These are phyloP conservation scores for Lentinus tigrinus DNA, from an alignment of 768 basidiomycete genomes.

Conservation along the genomic window DNA sequence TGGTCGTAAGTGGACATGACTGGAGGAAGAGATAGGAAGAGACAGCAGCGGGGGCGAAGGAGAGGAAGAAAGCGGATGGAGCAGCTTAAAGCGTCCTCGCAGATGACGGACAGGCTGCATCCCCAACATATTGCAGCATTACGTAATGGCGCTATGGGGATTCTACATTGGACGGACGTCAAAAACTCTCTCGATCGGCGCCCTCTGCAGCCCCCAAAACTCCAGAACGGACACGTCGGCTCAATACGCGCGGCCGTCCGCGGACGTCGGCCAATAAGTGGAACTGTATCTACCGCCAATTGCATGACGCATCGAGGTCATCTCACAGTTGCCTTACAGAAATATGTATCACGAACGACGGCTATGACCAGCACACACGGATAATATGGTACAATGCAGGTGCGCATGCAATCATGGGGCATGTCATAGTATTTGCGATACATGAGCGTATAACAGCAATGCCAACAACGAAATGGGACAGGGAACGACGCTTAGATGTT, in stretches of 20 bases:
- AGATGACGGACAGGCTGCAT: constrained; percentile 12
- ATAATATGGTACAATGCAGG: constrained; percentile 13
- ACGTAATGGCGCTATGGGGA: constrained; percentile 15
- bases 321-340: no score
- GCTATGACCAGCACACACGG: no score
- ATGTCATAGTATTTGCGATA: constrained; percentile 36
- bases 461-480: constrained; percentile 23
- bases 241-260: background rate
- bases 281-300: no score
- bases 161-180: constrained; percentile 5
- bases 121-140: constrained; percentile 17
- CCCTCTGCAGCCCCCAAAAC: background rate
- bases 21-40: background rate
- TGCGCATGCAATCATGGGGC: constrained; percentile 32
- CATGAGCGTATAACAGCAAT: constrained; percentile 24
- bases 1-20: constrained; percentile 47
- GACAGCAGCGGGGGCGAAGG: background rate
- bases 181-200: constrained; percentile 1
- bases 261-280: no score
- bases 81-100: constrained; percentile 5
- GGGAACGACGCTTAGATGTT: constrained; percentile 55
- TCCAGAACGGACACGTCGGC: background rate
- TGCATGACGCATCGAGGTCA: no score
- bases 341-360: no score
- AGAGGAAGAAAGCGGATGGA: constrained; percentile 6